Evolutionary conservation across 768 basidiomycete genomes (phyloP), one percentile per base, ranked within the genome.

Genomic region (Punctularia strigosozonata): DNA sequence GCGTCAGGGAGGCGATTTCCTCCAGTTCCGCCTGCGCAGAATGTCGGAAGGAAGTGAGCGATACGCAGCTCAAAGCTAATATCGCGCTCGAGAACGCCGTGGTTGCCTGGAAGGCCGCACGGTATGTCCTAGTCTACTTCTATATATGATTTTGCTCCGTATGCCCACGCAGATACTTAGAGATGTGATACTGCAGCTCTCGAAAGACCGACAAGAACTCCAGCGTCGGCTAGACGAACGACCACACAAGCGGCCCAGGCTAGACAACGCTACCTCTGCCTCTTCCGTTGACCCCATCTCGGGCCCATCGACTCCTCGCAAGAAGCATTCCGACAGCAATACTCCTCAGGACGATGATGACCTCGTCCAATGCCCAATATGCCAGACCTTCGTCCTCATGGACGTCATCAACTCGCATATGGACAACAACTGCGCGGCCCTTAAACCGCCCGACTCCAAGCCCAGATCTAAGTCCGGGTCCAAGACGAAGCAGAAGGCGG

Each of bases 21-120:
- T 62, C 54, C 23, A 77, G 80, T 50, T 68, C 73, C 19, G 76
- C 80, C 52, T 89, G 87, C 48, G 85, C 87, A 6, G 63, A 60
- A 14, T 90, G 87, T 56, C 68, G 80, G 15, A 74, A 75, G 47
- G 50, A 51, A 3, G 58, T 69, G 0, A 65, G 64, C 10, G 84
- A 87, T 52, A 67, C 66, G 3, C 73, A 80, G 32, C 61, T 90
- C 39, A 61, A 82, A 46, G 67, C 73, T 25, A 84, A 84, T 50
- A 62, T 72, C n/a, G 66, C 61, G n/a, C 52, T 89, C 32, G 87
- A 85, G 53, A 79, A 75, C 43, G 68, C 68, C 8, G 71, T 84
- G 3, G 57, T 63, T n/a, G 65, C 74, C n/a, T 90, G 86, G 83
- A 73, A 72, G 43, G 56, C 55, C 25, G 73, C 78, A 17, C 74